Conservation (phyloP, 2,329 filamentous ascomycete genomes). For the Penicillium sp. region DNA sequence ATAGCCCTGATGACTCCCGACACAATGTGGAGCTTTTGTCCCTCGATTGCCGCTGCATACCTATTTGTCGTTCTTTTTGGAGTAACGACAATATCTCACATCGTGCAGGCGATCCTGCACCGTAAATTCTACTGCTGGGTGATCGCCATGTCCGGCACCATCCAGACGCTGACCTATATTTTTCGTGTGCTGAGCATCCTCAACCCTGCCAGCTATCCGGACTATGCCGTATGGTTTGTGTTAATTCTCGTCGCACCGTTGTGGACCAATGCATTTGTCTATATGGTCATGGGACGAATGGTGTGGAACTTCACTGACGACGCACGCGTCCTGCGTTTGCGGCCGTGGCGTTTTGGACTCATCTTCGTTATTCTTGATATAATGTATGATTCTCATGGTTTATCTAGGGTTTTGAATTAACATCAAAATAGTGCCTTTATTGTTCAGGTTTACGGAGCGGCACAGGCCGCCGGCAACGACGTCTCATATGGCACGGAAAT, state of each 20-base stretch:
- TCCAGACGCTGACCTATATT: conserved; percentile 1
- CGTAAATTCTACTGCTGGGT: conserved; percentile 12
- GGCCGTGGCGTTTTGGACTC: conserved; percentile 2
- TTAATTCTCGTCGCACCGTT: conserved; percentile 6
- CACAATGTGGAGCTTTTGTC: conserved; percentile 7
- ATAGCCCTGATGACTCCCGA: not conserved
- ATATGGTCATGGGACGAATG: conserved; percentile 9
- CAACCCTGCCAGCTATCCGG: not conserved
- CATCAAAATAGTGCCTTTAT: conserved; percentile 2
- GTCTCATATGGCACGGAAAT: conserved; percentile 2
- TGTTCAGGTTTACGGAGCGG: conserved; percentile 5
- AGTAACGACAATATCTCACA: conserved; percentile 4
- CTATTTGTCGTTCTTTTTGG: conserved; percentile 1
- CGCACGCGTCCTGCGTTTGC: not conserved
- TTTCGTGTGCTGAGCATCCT: conserved; percentile 4
- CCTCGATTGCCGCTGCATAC: conserved; percentile 1
- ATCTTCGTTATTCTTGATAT: conserved; percentile 6
- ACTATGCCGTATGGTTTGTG: conserved; percentile 3
- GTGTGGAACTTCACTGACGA: conserved; percentile 8
- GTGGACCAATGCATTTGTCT: conserved; percentile 8
- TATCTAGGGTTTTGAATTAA: not conserved
- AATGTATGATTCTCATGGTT: not conserved
- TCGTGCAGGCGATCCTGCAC: conserved; percentile 2
- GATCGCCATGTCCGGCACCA: not conserved
- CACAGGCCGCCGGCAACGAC: not conserved